phyloP scores from a whole-genome alignment of 495 filamentous ascomycete genomes.

The Neurospora sp. region DNA sequence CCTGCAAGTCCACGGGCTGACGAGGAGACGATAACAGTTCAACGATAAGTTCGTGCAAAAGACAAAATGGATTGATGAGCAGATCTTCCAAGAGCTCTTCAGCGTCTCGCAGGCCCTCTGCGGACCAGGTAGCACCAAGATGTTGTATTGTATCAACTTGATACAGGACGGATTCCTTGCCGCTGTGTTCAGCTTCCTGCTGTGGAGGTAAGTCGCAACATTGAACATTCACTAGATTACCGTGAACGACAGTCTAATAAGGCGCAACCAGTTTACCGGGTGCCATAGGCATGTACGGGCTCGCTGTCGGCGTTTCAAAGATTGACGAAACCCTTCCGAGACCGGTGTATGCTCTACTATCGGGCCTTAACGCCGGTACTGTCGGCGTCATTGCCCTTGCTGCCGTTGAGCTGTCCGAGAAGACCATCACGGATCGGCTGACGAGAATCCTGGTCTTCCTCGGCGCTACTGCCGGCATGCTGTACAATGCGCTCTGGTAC shows the following conservation, averaged over 20 bases:
- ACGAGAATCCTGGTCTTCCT: conserved; percentile 61
- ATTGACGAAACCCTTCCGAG: conserved; percentile 51
- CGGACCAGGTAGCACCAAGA: conserved; percentile 71
- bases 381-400: conserved; percentile 76
- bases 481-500: conserved; percentile 76
- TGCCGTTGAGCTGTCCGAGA: conserved; percentile 61
- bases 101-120: conserved; percentile 67
- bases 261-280: conserved; percentile 49
- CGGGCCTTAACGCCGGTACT: conserved; percentile 67
- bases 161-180: conserved; percentile 54
- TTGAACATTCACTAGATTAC: neutral
- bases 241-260: neutral
- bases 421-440: conserved; percentile 64
- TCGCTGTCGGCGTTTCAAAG: conserved; percentile 57
- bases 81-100: conserved; percentile 76
- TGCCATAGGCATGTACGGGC: conserved; percentile 65
- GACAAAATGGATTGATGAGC: conserved; percentile 65
- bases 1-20: neutral
- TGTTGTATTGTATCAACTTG: conserved; percentile 64
- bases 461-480: conserved; percentile 57
- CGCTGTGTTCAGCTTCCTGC: conserved; percentile 53
- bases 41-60: conserved; percentile 58
- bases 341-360: conserved; percentile 64
- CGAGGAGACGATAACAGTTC: conserved; percentile 24
- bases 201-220: conserved; percentile 51